A percentile compares a stretch with the other conserved stretches of the same genome.
These are phyloP conservation scores for Tetracentron sinense DNA, from an alignment of 164 flowering plant genomes.

Conservation along the genomic window DNA sequence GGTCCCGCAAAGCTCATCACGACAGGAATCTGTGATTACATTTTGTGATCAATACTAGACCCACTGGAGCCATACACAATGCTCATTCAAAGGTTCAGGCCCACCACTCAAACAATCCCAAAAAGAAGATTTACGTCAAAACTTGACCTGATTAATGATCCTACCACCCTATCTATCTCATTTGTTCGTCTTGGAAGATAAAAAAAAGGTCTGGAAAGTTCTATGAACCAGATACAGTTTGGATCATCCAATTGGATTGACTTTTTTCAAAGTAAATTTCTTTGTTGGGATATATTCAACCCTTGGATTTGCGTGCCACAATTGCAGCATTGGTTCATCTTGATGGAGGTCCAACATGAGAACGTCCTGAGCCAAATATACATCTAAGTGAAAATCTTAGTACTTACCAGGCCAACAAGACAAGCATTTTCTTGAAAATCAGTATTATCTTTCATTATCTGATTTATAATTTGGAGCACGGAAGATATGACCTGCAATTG, in stretches of 20 bases:
- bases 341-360: neutral
- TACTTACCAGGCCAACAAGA: constrained; percentile 87
- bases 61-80: neutral
- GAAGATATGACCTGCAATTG: constrained; percentile 77
- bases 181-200: neutral
- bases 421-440: constrained; percentile 97
- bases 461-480: constrained; percentile 89
- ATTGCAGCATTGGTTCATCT: neutral
- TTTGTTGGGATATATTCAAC: no score
- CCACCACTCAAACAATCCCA: neutral
- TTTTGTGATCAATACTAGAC: constrained; percentile 10
- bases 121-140: neutral
- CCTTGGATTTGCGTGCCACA: neutral
- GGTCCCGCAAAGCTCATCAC: constrained; percentile 84
- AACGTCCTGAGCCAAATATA: constrained; percentile 1
- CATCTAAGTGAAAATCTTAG: neutral
- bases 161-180: neutral
- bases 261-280: neutral
- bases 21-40: constrained; percentile 63
- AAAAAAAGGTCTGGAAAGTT: neutral
- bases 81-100: neutral
- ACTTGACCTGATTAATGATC: neutral
- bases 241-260: neutral
- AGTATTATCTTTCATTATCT: constrained; percentile 77
- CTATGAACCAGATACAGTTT: neutral